Evolutionary conservation across 139 green algal genomes (phyloP), one percentile per base, ranked within the genome.

Genomic region (Chlorella sp.): DNA sequence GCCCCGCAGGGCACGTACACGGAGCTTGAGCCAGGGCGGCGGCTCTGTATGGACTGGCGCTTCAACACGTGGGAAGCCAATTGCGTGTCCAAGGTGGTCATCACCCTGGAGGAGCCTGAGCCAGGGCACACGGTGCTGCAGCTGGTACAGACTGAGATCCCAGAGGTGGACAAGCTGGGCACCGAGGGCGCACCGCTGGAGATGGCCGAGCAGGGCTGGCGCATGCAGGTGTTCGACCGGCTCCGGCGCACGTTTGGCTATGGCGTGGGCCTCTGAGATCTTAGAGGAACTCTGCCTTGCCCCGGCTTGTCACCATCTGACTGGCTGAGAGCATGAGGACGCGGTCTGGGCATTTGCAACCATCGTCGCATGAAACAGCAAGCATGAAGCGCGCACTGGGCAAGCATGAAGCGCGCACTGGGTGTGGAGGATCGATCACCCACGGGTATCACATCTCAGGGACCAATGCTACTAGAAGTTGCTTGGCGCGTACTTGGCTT

Each of bases 51-150:
- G 84, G 73, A 90, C 50, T 97, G 93, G 93, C 78, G 89, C 4
- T 96, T 96, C 78, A 94, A 77, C 74, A 93, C 82, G 61, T 97
- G 93, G 93, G 76, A 77, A 49, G 89, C 96, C 6, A 84, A 84
- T 42, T 73, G 69, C 59, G 73, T 67, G 22, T 91, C 82, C 26
- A 75, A 87, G 79, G 90, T 91, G 29, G 69, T 69, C 2, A 87
- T 95, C 3, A 70, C 69, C 10, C 74, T 96, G 0, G 69, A 81
- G 55, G 86, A 93, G 77, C 83, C 83, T 20, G 75, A 89, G 30
- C 75, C 78, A 6, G 91, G 91, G 17, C 84, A 78, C 27, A 93
- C 88, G 1, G 23, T 87, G 23, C 31, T 93, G 4, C 69, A 67
- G 55, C 70, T 94, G n/a, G 77, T 72, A 23, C 90, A 96, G 76